Evolutionary conservation across 495 filamentous ascomycete species (phyloP).

Genomic region (Venustampulla echinocandica): DNA sequence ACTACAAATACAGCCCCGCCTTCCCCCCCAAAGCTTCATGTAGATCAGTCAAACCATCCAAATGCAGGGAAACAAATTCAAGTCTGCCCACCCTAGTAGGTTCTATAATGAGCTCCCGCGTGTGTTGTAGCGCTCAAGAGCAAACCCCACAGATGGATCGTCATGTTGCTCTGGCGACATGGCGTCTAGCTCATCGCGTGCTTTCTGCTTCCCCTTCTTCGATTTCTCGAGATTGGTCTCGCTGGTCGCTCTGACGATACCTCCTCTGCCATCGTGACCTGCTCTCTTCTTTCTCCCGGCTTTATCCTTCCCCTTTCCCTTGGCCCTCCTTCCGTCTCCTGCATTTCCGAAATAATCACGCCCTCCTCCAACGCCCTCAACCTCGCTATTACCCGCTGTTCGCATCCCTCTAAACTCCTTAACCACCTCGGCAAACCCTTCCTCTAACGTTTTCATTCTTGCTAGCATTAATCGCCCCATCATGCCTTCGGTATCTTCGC

Average conservation of each 20-base stretch:
- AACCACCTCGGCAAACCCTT: constrained; percentile 73
- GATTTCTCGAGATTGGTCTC: not conserved
- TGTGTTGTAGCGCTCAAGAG: no score
- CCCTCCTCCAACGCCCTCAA: constrained; percentile 7
- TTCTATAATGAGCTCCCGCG: no score
- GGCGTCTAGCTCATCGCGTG: no score
- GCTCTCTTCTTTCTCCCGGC: constrained; percentile 7
- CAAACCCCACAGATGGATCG: no score
- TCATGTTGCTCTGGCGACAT: no score
- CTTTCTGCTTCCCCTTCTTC: not conserved
- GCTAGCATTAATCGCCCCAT: constrained; percentile 81
- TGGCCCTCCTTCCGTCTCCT: constrained; percentile 15
- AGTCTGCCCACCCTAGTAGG: no score
- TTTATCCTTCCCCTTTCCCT: constrained; percentile 21
- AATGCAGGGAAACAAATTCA: no score
- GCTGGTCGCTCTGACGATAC: not conserved
- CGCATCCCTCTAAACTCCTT: constrained; percentile 69
- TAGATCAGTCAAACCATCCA: no score
- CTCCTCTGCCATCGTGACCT: not conserved
- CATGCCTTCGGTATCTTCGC: constrained; percentile 49
- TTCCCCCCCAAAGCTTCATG: no score
- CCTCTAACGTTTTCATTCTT: constrained; percentile 84
- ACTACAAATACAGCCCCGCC: no score
- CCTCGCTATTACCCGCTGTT: constrained; percentile 18
- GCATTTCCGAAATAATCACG: constrained; percentile 18